Base-by-base conservation (phyloP, 2,329 filamentous ascomycete genomes). In the Aphanoascus verrucosus region DNA sequence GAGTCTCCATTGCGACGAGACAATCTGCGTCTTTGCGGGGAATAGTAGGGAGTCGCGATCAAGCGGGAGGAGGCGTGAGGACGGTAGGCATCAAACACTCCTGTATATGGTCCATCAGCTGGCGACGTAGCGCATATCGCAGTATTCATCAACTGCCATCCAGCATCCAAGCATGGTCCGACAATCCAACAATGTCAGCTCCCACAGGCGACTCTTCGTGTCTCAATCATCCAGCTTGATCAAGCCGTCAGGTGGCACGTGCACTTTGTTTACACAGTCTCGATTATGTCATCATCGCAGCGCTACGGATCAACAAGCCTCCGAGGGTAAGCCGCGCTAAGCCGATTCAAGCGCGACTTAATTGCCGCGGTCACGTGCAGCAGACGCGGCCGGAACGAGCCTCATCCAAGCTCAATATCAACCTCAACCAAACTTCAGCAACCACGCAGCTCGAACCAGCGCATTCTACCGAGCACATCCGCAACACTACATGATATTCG, bases 1-100 rank as follows among this genome's bases (percentile, higher is more conserved):
- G 65, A 55, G 64, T 64, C 53, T 63, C 63, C 63, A 69, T 67
- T 54, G 51, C 55, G 42, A 56, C 43, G 19, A 17, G 20, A 34
- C 34, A 40, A 45, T 38, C 40, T 45, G n/a, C 35, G 32, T 42
- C 35, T 28, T 23, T 14, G 35, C 28, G 35, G 19, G 23, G 31
- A 32, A 46, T 11, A 34, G 4, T 12, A 37, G 43, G 43, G 35
- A 53, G 43, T 47, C 19, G 37, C 44, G 44, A 43, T 8, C 31
- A 43, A 6, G n/a, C n/a, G 12, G 38, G 51, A 42, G 44, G 50
- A 42, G 42, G 40, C 40, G 19, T 19, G 40, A 44, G 32, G 14
- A n/a, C 19, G 43, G 48, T 7, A 37, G 48, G 37, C 31, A 42
- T 34, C 23, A 48, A 42, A 19, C 14, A 42, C 15, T 34, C 44